These are phyloP conservation scores for Fraxinus anomala DNA, from an alignment of 257 asterid species.

Conservation along the genomic window DNA sequence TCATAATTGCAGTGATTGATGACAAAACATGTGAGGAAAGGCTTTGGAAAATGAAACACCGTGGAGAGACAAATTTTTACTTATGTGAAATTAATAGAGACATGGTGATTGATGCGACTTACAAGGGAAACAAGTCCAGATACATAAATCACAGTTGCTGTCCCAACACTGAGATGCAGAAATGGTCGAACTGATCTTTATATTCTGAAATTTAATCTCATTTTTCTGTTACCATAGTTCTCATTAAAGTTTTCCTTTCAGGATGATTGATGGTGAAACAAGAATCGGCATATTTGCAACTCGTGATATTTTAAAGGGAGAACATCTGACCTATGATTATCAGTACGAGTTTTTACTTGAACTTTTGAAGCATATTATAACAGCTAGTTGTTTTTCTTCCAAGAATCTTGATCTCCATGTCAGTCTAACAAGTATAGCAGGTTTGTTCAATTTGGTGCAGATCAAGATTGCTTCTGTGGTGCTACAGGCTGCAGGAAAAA, in stretches of 20 bases:
- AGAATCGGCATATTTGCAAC: conserved; percentile 96
- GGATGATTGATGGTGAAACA: conserved; percentile 94
- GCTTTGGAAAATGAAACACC: conserved; percentile 93
- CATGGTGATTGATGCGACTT: conserved; percentile 98
- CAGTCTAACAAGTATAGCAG: conserved; percentile 71
- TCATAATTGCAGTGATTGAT: conserved; percentile 71
- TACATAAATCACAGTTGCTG: conserved; percentile 94
- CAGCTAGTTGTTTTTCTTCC: conserved; percentile 14
- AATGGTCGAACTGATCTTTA: conserved; percentile 55
- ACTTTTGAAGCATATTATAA: conserved; percentile 21
- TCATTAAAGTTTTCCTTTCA: conserved; percentile 35
- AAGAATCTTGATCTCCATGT: conserved; percentile 21
- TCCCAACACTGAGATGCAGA: conserved; percentile 97
- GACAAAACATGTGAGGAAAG: conserved; percentile 95
- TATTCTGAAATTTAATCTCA: conserved; percentile 2
- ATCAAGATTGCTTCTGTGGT: conserved; percentile 93
- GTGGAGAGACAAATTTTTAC: conserved; percentile 87
- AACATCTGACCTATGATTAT: conserved; percentile 89
- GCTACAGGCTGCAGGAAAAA: conserved; percentile 79
- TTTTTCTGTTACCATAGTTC: conserved; percentile 15
- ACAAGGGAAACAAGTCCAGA: conserved; percentile 93
- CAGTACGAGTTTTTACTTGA: conserved; percentile 59
- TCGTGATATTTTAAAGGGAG: conserved; percentile 72
- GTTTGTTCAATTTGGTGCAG: conserved; percentile 99
- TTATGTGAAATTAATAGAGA: conserved; percentile 91